A percentile compares a stretch with the other conserved stretches of the same genome.
phyloP scores from a whole-genome alignment of 257 asterid genomes.

The Nicotiana obtusifolia region DNA sequence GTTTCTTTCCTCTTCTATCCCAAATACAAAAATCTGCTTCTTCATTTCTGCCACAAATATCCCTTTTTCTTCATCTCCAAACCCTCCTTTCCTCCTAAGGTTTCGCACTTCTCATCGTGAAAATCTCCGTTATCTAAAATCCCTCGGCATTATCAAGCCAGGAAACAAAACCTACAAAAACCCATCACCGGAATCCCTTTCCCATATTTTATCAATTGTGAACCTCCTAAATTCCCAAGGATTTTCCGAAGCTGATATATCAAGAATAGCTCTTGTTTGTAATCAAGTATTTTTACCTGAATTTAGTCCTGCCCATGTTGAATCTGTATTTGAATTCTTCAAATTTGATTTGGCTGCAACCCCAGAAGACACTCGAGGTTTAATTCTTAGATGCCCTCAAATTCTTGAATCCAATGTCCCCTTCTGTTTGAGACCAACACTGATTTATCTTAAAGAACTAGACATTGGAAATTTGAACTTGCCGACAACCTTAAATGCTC shows the following conservation, averaged over 20 bases:
- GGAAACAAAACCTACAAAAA: slow-evolving; percentile 6
- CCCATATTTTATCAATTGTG: slow-evolving; percentile 22
- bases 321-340: slow-evolving; percentile 21
- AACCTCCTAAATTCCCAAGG: slow-evolving; percentile 28
- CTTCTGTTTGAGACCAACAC: slow-evolving; percentile 27
- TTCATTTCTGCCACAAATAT: slow-evolving; percentile 3
- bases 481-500: slow-evolving; percentile 32
- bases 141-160: slow-evolving; percentile 23
- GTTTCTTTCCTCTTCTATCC: background rate
- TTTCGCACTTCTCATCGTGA: slow-evolving; percentile 26
- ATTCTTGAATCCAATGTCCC: slow-evolving; percentile 28
- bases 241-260: slow-evolving; percentile 21
- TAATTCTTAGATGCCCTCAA: slow-evolving; percentile 27
- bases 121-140: slow-evolving; percentile 25
- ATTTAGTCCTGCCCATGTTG: slow-evolving; percentile 1
- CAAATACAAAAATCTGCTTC: background rate
- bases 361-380: slow-evolving; percentile 24
- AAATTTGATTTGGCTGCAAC: slow-evolving; percentile 23
- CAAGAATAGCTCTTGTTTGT: slow-evolving; percentile 21
- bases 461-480: slow-evolving; percentile 22
- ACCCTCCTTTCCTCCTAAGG: slow-evolving; percentile 9
- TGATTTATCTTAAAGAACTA: slow-evolving; percentile 19
- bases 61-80: slow-evolving; percentile 2
- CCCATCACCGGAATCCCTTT: slow-evolving; percentile 24
- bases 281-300: slow-evolving; percentile 19